Evolutionary conservation across 2,329 filamentous ascomycete genomes (phyloP), one percentile per base, ranked within the genome.

Genomic region (Aplosporella prunicola): DNA sequence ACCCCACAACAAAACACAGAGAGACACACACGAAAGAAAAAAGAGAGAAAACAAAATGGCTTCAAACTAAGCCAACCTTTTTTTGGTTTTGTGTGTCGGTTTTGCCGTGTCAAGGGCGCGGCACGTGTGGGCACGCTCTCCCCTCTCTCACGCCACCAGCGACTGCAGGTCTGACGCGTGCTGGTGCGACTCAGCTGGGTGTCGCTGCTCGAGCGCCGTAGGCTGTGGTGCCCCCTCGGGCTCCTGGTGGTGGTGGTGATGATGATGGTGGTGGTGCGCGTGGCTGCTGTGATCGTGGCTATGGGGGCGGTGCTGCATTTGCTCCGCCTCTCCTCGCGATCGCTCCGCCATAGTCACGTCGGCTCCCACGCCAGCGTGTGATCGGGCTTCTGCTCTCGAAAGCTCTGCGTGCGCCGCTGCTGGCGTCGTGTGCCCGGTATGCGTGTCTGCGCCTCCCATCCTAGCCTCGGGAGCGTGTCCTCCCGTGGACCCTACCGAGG

Each of bases 131-230:
- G n/a, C n/a, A n/a, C 27, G 13, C 11, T 29, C 26, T 8, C 11
- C 13, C 18, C 9, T 26, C 5, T 16, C 20, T 32, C 23, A 39
- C 17, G 36, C 36, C 8, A 39, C 36, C 13, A 39, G 36, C 20
- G 36, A 39, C 15, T 39, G 36, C n/a, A 39, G 11, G 10, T 39
- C 30, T 17, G 36, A 39, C 17, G n/a, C n/a, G n/a, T n/a, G n/a
- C n/a, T 39, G 36, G 25, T 39, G 36, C 22, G 26, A 22, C 25
- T 39, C 29, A 22, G 32, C 36, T 11, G 17, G 13, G 29, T 32
- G 36, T 20, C 29, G 27, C 15, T 31, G 18, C 10, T n/a, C 7
- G 20, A 30, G 36, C 9, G 11, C 28, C 31, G 23, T 17, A 4
- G 26, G 28, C 20, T n/a, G 20, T 20, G 29, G 29, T 25, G 14